Conservation (phyloP, 2,329 filamentous ascomycete species). For the Alternaria infectoria region DNA sequence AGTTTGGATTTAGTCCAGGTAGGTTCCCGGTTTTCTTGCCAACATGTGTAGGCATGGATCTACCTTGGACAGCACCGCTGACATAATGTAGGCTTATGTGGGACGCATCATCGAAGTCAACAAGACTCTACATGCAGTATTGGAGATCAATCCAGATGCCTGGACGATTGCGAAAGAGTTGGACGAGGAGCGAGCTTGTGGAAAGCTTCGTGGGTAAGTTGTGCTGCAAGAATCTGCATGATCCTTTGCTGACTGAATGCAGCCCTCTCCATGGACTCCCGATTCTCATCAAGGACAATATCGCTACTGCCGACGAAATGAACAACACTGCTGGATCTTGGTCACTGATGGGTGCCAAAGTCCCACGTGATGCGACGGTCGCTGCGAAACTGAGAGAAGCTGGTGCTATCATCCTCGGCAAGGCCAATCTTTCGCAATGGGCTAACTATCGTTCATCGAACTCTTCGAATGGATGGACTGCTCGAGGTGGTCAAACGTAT, state of each 20-base stretch:
- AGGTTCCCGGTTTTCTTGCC: background rate
- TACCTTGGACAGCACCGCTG: background rate
- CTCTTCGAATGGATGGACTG: conserved; percentile 68
- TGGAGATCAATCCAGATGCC: conserved; percentile 64
- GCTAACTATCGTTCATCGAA: conserved; percentile 66
- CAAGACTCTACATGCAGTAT: conserved; percentile 58
- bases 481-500: conserved; percentile 66
- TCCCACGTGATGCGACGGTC: conserved; percentile 64
- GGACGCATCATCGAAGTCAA: conserved; percentile 62
- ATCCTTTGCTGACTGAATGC: conserved; percentile 1
- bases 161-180: conserved; percentile 55
- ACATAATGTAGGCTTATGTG: conserved; percentile 54
- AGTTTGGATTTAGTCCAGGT: conserved; percentile 62
- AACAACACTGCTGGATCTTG: conserved; percentile 70
- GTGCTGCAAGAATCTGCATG: background rate
- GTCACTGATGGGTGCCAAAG: conserved; percentile 64
- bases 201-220: conserved; percentile 54
- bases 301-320: conserved; percentile 68
- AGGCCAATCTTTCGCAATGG: conserved; percentile 70
- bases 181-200: conserved; percentile 57
- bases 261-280: conserved; percentile 69
- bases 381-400: conserved; percentile 65
- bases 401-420: conserved; percentile 70
- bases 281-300: conserved; percentile 71
- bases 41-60: background rate